A percentile compares a stretch with the other conserved stretches of the same genome.
phyloP scores from a whole-genome alignment of 176 grass and related monocot genomes.

The Elaeis guineensis region DNA sequence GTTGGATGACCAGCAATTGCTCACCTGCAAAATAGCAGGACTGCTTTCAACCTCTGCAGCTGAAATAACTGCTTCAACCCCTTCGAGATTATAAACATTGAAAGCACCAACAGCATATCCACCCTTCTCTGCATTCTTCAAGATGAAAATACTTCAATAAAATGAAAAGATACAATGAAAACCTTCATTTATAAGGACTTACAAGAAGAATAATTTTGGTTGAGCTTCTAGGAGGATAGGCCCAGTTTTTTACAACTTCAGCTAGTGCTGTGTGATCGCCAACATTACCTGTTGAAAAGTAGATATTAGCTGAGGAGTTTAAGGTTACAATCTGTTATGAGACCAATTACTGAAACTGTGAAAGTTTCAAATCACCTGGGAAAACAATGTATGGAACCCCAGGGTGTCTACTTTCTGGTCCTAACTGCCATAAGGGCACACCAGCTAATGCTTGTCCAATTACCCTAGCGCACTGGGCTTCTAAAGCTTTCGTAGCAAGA shows the following conservation, averaged over 20 bases:
- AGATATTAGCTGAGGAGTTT: neutral
- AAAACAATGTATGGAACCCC: slow-evolving; percentile 98
- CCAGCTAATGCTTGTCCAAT: slow-evolving; percentile 93
- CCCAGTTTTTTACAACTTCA: slow-evolving; percentile 75
- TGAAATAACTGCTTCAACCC: slow-evolving; percentile 84
- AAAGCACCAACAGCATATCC: slow-evolving; percentile 95
- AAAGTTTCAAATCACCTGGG: slow-evolving; percentile 50
- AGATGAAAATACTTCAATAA: slow-evolving; percentile 24
- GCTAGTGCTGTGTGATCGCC: slow-evolving; percentile 76
- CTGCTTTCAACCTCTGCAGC: slow-evolving; percentile 82
- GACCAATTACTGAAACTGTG: neutral
- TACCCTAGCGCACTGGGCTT: slow-evolving; percentile 73
- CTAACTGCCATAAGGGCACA: slow-evolving; percentile 89
- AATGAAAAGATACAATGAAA: slow-evolving; percentile 16
- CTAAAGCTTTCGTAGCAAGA: slow-evolving; percentile 93
- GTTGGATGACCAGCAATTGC: neutral
- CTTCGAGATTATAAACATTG: slow-evolving; percentile 97
- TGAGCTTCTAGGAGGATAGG: slow-evolving; percentile 50
- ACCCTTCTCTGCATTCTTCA: slow-evolving; percentile 73
- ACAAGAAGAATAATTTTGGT: slow-evolving; percentile 76
- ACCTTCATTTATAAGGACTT: slow-evolving; percentile 27
- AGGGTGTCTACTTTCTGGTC: slow-evolving; percentile 92
- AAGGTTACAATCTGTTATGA: no score
- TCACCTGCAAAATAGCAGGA: slow-evolving; percentile 89
- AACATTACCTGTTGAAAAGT: slow-evolving; percentile 72